Evolutionary conservation across 2,329 filamentous ascomycete genomes (phyloP).

Genomic region (Ophiostoma sp.): DNA sequence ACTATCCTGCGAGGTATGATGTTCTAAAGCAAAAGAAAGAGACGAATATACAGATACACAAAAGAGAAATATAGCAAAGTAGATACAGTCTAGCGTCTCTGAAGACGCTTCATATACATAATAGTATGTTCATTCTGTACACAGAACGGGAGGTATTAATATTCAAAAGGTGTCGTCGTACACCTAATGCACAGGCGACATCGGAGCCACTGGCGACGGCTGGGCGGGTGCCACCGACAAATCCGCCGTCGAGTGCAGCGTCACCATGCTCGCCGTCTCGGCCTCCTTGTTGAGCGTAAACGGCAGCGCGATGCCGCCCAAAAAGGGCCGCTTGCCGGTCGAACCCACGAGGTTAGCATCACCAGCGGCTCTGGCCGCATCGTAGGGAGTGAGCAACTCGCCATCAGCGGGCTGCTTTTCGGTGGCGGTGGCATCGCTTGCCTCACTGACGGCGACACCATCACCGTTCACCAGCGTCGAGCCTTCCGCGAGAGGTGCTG

Average conservation of each 20-base stretch:
- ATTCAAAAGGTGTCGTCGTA: not conserved
- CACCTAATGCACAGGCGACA: not conserved
- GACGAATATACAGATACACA: not conserved
- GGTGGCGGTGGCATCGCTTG: conserved; percentile 25
- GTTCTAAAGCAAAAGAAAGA: not conserved
- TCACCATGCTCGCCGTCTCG: conserved; percentile 70
- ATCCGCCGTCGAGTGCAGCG: conserved; percentile 49
- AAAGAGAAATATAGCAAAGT: not conserved
- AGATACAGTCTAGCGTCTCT: not conserved
- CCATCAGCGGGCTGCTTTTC: conserved; percentile 36
- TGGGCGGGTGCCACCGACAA: not conserved
- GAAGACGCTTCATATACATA: not conserved
- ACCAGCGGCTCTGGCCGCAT: conserved; percentile 39
- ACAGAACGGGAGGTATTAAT: not conserved
- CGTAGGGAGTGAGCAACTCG: conserved; percentile 47
- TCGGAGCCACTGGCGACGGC: not conserved
- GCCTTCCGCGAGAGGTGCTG: not conserved
- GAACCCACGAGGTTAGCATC: conserved; percentile 44
- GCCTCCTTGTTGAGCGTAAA: conserved; percentile 67
- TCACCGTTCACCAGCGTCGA: not conserved
- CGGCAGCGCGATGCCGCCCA: conserved; percentile 70
- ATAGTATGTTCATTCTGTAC: too few relatives aligned
- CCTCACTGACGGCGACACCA: not conserved
- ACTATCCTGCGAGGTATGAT: not conserved
- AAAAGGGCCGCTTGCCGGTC: conserved; percentile 63